Evolutionary conservation across 768 basidiomycete species (phyloP).

Genomic region (Leccinum barrowsii): DNA sequence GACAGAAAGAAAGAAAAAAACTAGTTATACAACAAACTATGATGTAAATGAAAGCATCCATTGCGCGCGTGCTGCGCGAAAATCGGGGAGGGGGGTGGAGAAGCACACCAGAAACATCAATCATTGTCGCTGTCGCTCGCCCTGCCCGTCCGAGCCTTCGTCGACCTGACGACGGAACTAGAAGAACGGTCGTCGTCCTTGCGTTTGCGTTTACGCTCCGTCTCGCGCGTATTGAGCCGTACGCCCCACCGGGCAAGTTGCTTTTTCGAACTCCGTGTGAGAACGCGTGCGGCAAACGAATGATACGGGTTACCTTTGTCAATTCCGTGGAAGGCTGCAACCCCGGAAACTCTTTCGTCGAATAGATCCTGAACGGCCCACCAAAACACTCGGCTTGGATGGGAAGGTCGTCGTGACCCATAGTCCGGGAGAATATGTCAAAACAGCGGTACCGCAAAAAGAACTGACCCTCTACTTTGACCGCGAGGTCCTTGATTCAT

Average conservation of each 20-base stretch:
- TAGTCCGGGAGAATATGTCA: constrained; percentile 47
- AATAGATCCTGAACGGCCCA: constrained; percentile 64
- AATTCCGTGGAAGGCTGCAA: constrained; percentile 64
- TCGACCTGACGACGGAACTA: constrained; percentile 4
- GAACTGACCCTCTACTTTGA: constrained; percentile 63
- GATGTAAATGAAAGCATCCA: constrained; percentile 8
- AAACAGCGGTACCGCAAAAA: constrained; percentile 70
- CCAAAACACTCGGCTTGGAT: constrained; percentile 66
- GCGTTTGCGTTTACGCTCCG: constrained; percentile 35
- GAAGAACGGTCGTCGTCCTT: constrained; percentile 17
- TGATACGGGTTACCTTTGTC: constrained; percentile 45
- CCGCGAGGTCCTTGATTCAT: constrained; percentile 56
- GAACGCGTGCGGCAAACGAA: not conserved
- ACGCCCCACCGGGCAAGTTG: constrained; percentile 35
- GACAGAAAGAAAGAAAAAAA: not conserved
- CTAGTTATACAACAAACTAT: constrained; percentile 16
- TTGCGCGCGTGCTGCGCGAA: not conserved
- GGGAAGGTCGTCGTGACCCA: constrained; percentile 32
- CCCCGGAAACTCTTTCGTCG: constrained; percentile 74
- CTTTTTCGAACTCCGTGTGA: constrained; percentile 14
- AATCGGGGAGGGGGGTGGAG: not conserved
- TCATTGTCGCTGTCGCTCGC: constrained; percentile 27
- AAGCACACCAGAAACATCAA: constrained; percentile 3
- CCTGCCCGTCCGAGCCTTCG: constrained; percentile 3
- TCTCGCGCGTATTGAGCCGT: constrained; percentile 35